These are phyloP conservation scores for Erucastrum elatum DNA, from an alignment of 345 rosid genomes.

Conservation along the genomic window DNA sequence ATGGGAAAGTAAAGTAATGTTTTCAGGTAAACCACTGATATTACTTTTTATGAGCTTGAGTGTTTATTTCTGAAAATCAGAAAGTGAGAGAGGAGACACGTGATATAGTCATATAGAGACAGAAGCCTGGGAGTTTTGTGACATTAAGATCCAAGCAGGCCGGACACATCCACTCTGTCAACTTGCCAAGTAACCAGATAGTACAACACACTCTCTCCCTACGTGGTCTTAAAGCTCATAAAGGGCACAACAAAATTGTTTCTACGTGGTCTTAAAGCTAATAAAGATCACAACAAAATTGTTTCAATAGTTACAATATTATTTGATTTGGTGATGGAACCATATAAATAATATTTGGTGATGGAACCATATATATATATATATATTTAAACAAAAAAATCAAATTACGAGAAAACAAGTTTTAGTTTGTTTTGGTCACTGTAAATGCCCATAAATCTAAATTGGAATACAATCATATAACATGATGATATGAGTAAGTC, in stretches of 20 bases:
- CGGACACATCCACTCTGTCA: slow-evolving; percentile 27
- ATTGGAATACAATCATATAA: neutral
- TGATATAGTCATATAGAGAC: slow-evolving; percentile 21
- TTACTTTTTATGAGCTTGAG: neutral
- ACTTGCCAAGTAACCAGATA: slow-evolving; percentile 24
- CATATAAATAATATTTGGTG: neutral
- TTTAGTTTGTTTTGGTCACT: neutral
- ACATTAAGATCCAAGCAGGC: slow-evolving; percentile 35
- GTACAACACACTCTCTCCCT: slow-evolving; percentile 16
- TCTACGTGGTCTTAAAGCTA: neutral
- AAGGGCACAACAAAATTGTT: neutral
- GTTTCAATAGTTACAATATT: neutral
- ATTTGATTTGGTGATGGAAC: too few species aligned
- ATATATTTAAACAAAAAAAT: neutral
- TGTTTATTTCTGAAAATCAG: slow-evolving; percentile 20
- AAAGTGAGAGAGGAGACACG: slow-evolving; percentile 34
- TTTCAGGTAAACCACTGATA: neutral
- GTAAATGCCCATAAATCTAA: neutral
- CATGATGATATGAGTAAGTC: too few species aligned
- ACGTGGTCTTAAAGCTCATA: neutral
- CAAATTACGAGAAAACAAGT: neutral
- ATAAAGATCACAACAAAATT: neutral
- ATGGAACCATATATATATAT: too few species aligned
- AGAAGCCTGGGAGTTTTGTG: slow-evolving; percentile 18
- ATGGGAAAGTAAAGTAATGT: neutral